Conservation (phyloP, 805 yeast genomes). For the Tetrapisispora taiwanensis region DNA sequence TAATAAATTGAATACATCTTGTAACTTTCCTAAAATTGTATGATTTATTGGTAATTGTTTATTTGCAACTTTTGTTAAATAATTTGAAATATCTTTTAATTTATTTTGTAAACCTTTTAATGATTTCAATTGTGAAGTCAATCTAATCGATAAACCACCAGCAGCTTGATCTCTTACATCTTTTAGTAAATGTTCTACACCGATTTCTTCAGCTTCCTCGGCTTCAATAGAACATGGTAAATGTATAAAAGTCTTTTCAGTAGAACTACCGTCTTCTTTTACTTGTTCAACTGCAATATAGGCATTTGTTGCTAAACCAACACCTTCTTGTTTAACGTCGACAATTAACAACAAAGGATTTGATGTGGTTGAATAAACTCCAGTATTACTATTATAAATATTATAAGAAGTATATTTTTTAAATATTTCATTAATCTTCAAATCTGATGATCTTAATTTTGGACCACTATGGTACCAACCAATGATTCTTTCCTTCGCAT, state of each 20-base stretch:
- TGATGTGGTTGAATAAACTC: conserved; percentile 33
- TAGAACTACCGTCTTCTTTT: conserved; percentile 88
- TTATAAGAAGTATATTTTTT: conserved; percentile 43
- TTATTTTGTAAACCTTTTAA: conserved; percentile 77
- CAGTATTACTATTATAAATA: conserved; percentile 1
- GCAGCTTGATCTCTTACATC: conserved; percentile 96
- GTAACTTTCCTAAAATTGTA: conserved; percentile 80
- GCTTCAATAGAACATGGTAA: conserved; percentile 90
- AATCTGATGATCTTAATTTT: conserved; percentile 74
- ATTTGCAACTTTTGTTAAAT: conserved; percentile 61
- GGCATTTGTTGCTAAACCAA: conserved; percentile 94
- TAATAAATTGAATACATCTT: conserved; percentile 85
- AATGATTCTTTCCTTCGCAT: conserved; percentile 88
- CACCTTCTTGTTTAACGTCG: conserved; percentile 71
- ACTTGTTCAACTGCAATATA: conserved; percentile 90
- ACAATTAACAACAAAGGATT: conserved; percentile 77
- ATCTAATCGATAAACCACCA: conserved; percentile 76
- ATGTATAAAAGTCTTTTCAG: conserved; percentile 87
- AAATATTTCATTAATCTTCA: conserved; percentile 84
- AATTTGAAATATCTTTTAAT: conserved; percentile 63
- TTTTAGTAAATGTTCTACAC: conserved; percentile 90
- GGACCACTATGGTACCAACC: conserved; percentile 99
- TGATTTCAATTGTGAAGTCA: conserved; percentile 83
- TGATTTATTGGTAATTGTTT: conserved; percentile 81
- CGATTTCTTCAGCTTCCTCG: conserved; percentile 98